These are phyloP conservation scores for Cryptococcus deneoformans DNA, from an alignment of 1,284 basidiomycete species.

Conservation along the genomic window DNA sequence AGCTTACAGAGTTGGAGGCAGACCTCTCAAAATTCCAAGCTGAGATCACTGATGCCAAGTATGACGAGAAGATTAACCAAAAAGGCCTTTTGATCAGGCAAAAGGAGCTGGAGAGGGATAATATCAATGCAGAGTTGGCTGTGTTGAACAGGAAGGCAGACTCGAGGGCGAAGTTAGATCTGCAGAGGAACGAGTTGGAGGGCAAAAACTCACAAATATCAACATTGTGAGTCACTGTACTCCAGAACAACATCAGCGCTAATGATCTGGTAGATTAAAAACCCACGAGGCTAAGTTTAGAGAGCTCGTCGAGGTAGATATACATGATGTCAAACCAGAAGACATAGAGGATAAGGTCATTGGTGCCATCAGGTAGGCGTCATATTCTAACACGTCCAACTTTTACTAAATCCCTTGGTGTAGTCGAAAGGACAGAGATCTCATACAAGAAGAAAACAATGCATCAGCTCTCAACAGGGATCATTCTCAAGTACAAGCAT, in stretches of 20 bases:
- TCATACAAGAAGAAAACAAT: slow-evolving; percentile 28
- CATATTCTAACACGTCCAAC: not conserved
- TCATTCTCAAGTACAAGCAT: slow-evolving; percentile 63
- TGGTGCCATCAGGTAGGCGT: not conserved
- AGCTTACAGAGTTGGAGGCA: slow-evolving; percentile 65
- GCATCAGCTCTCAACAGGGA: slow-evolving; percentile 56
- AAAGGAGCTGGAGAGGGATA: slow-evolving; percentile 70
- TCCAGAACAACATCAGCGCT: not conserved
- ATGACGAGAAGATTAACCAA: slow-evolving; percentile 66
- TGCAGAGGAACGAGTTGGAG: slow-evolving; percentile 68
- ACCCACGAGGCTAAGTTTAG: slow-evolving; percentile 60
- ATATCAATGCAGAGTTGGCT: slow-evolving; percentile 68
- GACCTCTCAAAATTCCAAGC: slow-evolving; percentile 59
- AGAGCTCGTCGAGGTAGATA: slow-evolving; percentile 60
- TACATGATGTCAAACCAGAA: slow-evolving; percentile 52
- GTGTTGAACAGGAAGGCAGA: slow-evolving; percentile 77
- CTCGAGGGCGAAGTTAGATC: slow-evolving; percentile 70
- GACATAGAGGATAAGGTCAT: slow-evolving; percentile 69
- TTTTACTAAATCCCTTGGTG: slow-evolving; percentile 1
- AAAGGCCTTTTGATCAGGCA: slow-evolving; percentile 57
- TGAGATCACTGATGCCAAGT: slow-evolving; percentile 62
- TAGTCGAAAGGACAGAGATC: slow-evolving; percentile 66
- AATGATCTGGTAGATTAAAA: not conserved
- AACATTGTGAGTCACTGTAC: slow-evolving; percentile 58
- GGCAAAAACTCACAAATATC: slow-evolving; percentile 64